These are phyloP conservation scores for Platismatia glauca DNA, from an alignment of 495 filamentous ascomycete species.

Conservation along the genomic window DNA sequence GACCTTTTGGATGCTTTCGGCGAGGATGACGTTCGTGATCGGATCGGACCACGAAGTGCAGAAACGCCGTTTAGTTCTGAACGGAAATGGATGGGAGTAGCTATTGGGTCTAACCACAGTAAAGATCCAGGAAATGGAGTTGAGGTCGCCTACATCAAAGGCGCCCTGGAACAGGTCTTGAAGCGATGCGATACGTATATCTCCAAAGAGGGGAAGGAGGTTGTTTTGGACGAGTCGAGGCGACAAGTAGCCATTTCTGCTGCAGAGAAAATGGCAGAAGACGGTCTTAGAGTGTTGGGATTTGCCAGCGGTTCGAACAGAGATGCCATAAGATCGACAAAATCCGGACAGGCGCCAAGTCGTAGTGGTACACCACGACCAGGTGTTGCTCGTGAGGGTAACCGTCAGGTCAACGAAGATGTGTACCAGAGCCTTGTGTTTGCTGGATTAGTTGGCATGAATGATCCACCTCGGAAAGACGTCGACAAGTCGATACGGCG, in stretches of 20 bases:
- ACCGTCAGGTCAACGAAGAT: conserved; percentile 50
- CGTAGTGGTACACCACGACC: conserved; percentile 44
- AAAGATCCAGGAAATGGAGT: conserved; percentile 37
- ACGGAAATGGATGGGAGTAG: conserved; percentile 97
- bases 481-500: conserved; percentile 84
- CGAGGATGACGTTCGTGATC: conserved; percentile 81
- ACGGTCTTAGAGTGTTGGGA: conserved; percentile 82
- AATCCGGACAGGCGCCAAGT: conserved; percentile 28
- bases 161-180: conserved; percentile 81
- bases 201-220: conserved; percentile 74
- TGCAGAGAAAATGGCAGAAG: conserved; percentile 80
- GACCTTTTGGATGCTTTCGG: conserved; percentile 85
- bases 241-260: conserved; percentile 67
- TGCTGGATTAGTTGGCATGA: conserved; percentile 91
- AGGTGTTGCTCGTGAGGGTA: conserved; percentile 26
- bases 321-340: conserved; percentile 24
- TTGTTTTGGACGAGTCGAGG: conserved; percentile 72
- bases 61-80: conserved; percentile 96
- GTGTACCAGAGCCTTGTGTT: conserved; percentile 76
- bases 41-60: conserved; percentile 63
- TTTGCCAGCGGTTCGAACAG: conserved; percentile 69
- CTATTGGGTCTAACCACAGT: conserved; percentile 52
- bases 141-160: conserved; percentile 87
- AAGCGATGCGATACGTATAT: conserved; percentile 85
- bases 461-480: conserved; percentile 82